These are phyloP conservation scores for Aphelidium insulamus DNA, from an alignment of 371 early-diverging fungal species.

Conservation along the genomic window DNA sequence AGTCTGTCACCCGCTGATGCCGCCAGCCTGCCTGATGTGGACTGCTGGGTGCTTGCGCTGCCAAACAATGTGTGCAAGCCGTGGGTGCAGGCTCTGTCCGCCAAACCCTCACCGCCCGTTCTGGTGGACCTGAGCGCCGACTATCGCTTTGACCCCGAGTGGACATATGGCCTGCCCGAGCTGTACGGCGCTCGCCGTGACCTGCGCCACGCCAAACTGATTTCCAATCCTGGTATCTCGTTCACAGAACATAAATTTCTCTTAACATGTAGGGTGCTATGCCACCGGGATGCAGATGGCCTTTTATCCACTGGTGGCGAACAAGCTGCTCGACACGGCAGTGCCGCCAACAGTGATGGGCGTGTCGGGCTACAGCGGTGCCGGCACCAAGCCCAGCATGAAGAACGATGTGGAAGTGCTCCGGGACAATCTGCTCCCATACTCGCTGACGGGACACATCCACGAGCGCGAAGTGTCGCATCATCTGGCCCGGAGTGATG, in stretches of 20 bases:
- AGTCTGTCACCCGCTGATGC: conserved; percentile 14
- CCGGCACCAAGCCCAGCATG: conserved; percentile 81
- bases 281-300: conserved; percentile 87
- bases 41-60: conserved; percentile 84
- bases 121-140: conserved; percentile 80
- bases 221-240: conserved; percentile 94
- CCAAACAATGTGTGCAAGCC: conserved; percentile 81
- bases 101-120: conserved; percentile 27
- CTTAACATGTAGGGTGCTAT: too few relatives aligned
- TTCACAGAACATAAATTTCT: too few relatives aligned
- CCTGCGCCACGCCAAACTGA: conserved; percentile 28
- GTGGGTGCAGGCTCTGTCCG: conserved; percentile 57
- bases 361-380: conserved; percentile 89
- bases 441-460: conserved; percentile 77
- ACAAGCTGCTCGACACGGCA: conserved; percentile 25
- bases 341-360: conserved; percentile 67
- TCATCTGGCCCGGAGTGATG: conserved; percentile 34
- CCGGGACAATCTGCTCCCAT: conserved; percentile 69
- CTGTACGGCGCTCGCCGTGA: conserved; percentile 35
- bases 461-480: conserved; percentile 79
- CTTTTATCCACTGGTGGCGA: conserved; percentile 47
- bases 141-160: conserved; percentile 49
- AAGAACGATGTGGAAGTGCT: conserved; percentile 74
- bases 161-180: conserved; percentile 87
- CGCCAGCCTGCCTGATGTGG: conserved; percentile 34